Percentiles rank a stretch among this genome's conserved stretches.
Conservation (phyloP, 2,329 filamentous ascomycete species). For the Sclerotinia nivalis region DNA sequence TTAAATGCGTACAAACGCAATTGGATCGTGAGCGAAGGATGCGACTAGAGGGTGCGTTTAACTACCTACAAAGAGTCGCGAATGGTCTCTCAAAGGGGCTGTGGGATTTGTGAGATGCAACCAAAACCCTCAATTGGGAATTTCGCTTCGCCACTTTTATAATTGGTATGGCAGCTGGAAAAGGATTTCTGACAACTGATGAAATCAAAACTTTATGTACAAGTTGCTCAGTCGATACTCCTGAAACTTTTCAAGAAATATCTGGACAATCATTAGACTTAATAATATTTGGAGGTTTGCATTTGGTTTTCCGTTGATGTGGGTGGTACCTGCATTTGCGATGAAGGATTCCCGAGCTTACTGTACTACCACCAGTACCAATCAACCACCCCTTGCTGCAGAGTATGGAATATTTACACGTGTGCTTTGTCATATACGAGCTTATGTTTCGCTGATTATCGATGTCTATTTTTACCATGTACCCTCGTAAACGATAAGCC, state of each 20-base stretch:
- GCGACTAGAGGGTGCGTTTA: slow-evolving; percentile 1
- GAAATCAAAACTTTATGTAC: not conserved
- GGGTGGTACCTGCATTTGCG: slow-evolving; percentile 22
- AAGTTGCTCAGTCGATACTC: not conserved
- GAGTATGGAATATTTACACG: not conserved
- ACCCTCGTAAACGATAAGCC: not conserved
- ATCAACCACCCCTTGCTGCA: not conserved
- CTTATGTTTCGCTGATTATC: slow-evolving; percentile 7
- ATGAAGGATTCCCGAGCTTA: slow-evolving; percentile 22
- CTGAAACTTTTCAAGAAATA: slow-evolving; percentile 14
- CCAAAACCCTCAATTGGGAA: slow-evolving; percentile 12
- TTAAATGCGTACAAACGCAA: slow-evolving; percentile 5
- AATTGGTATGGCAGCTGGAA: not conserved
- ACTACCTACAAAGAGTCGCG: slow-evolving; percentile 2
- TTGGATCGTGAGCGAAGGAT: slow-evolving; percentile 22
- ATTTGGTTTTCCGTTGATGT: not conserved
- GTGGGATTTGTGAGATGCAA: slow-evolving; percentile 24
- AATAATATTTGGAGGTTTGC: not conserved
- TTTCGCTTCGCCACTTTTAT: slow-evolving; percentile 20
- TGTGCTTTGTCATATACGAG: slow-evolving; percentile 8
- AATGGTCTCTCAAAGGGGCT: slow-evolving; percentile 10
- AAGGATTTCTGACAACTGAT: not conserved
- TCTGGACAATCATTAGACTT: not conserved
- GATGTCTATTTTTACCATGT: slow-evolving; percentile 8
- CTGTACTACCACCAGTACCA: not conserved